A percentile compares a stretch with the other conserved stretches of the same genome.
These are phyloP conservation scores for Scedosporium dehoogii DNA, from an alignment of 2,329 filamentous ascomycete genomes.

Conservation along the genomic window DNA sequence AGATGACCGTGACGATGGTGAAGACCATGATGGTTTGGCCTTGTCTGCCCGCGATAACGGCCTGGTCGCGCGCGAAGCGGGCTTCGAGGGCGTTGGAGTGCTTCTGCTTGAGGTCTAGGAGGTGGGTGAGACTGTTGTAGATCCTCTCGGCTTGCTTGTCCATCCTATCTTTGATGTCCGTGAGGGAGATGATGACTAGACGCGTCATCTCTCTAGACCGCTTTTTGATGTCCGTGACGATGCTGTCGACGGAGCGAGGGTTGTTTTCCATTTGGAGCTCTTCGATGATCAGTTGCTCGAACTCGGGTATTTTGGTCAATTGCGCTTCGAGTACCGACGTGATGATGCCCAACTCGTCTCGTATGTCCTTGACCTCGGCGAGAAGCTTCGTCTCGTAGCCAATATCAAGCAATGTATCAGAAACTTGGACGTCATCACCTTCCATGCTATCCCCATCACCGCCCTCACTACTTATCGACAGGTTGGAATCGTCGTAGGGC, in stretches of 20 bases:
- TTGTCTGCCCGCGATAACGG: constrained; percentile 28
- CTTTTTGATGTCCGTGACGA: constrained; percentile 15
- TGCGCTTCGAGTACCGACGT: constrained; percentile 21
- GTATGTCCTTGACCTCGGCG: constrained; percentile 34
- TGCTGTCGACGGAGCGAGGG: not conserved
- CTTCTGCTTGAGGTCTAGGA: constrained; percentile 33
- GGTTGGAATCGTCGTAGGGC: not conserved
- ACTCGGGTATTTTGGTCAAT: not conserved
- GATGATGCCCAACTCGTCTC: constrained; percentile 39
- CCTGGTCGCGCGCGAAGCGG: constrained; percentile 27
- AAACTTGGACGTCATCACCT: not conserved
- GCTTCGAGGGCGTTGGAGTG: constrained; percentile 35
- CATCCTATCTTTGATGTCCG: constrained; percentile 5
- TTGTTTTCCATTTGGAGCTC: constrained; percentile 3
- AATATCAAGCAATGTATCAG: constrained; percentile 25
- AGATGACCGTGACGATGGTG: constrained; percentile 35
- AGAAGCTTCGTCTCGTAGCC: constrained; percentile 31
- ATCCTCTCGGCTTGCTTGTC: constrained; percentile 4
- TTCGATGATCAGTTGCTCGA: constrained; percentile 2
- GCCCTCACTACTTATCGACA: not conserved
- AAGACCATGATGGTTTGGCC: constrained; percentile 34
- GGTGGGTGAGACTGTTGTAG: constrained; percentile 19
- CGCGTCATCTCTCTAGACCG: constrained; percentile 24
- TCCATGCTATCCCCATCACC: not conserved
- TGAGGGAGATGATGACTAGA: constrained; percentile 14